phyloP scores from a whole-genome alignment of 2,329 filamentous ascomycete species.

The Alternaria sp. region DNA sequence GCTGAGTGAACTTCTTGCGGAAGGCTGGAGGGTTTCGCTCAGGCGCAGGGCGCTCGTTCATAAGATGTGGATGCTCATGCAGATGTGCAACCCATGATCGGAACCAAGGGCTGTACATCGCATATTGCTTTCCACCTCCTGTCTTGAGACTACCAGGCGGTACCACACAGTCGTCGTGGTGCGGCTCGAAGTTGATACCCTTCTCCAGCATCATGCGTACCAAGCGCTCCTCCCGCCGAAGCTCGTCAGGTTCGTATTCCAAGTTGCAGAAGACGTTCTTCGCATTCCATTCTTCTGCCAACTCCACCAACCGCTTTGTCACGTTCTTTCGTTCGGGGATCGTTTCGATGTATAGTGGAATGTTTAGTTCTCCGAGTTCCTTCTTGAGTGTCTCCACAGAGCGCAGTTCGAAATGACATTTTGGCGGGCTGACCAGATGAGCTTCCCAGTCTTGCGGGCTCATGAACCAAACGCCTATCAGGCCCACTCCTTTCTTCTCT shows the following conservation, averaged over 20 bases:
- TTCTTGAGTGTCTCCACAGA: slow-evolving; percentile 69
- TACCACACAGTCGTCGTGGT: slow-evolving; percentile 85
- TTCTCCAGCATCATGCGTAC: slow-evolving; percentile 66
- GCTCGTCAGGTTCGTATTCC: slow-evolving; percentile 91
- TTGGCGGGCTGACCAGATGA: slow-evolving; percentile 73
- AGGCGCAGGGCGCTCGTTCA: slow-evolving; percentile 68
- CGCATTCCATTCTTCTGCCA: slow-evolving; percentile 74
- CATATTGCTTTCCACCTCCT: slow-evolving; percentile 77
- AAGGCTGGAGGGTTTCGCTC: slow-evolving; percentile 59
- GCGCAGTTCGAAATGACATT: slow-evolving; percentile 82
- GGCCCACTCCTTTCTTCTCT: slow-evolving; percentile 69
- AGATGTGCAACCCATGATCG: slow-evolving; percentile 76
- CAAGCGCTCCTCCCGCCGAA: slow-evolving; percentile 75
- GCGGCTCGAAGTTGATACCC: slow-evolving; percentile 71
- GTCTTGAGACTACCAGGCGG: slow-evolving; percentile 71
- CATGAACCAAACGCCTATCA: slow-evolving; percentile 79
- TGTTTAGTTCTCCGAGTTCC: slow-evolving; percentile 73
- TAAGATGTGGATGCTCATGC: slow-evolving; percentile 70
- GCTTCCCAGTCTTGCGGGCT: slow-evolving; percentile 86
- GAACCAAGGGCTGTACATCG: slow-evolving; percentile 86
- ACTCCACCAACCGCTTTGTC: slow-evolving; percentile 65
- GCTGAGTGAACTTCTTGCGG: slow-evolving; percentile 55
- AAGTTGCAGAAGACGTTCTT: slow-evolving; percentile 81
- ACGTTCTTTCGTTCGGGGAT: slow-evolving; percentile 70
- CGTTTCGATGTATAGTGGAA: slow-evolving; percentile 79